These are phyloP conservation scores for Sphaerulina populicola DNA, from an alignment of 2,329 filamentous ascomycete species.

Conservation along the genomic window DNA sequence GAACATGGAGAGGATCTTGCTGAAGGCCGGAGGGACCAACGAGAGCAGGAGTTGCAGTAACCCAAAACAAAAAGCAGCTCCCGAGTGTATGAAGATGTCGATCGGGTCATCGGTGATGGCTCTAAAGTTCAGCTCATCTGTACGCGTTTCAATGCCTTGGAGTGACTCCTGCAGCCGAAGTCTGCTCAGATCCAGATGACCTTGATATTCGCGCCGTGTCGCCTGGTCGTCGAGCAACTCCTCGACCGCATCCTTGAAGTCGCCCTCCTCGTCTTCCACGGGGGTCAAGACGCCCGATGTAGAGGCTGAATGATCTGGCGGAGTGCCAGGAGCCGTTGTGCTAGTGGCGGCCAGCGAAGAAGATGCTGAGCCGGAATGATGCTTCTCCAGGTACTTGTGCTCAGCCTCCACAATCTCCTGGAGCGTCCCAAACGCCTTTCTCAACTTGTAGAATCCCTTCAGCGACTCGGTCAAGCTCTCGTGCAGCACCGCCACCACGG, in stretches of 20 bases:
- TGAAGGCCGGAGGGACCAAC: slow-evolving; percentile 84
- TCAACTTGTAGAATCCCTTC: slow-evolving; percentile 83
- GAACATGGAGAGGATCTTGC: slow-evolving; percentile 74
- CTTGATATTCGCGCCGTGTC: slow-evolving; percentile 43
- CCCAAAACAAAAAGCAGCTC: slow-evolving; percentile 82
- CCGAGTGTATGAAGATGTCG: slow-evolving; percentile 83
- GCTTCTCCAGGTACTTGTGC: slow-evolving; percentile 47
- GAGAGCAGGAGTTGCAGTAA: slow-evolving; percentile 79
- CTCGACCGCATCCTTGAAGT: slow-evolving; percentile 53
- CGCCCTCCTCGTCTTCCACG: slow-evolving; percentile 38
- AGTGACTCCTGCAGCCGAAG: slow-evolving; percentile 21
- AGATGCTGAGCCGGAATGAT: slow-evolving; percentile 8
- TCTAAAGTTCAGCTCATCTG: slow-evolving; percentile 50
- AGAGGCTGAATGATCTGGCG: slow-evolving; percentile 5
- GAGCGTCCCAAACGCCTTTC: slow-evolving; percentile 78
- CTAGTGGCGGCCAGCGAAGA: slow-evolving; percentile 3
- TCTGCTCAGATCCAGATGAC: slow-evolving; percentile 35
- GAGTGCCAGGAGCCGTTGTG: neutral
- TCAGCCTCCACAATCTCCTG: slow-evolving; percentile 72
- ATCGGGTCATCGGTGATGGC: slow-evolving; percentile 61
- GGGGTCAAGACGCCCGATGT: slow-evolving; percentile 19
- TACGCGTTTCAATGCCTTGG: slow-evolving; percentile 3
- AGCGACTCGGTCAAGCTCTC: slow-evolving; percentile 88
- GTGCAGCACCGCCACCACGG: slow-evolving; percentile 79
- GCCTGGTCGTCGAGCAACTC: slow-evolving; percentile 36